Conservation (phyloP, 345 rosid genomes). For the Geranium rotundifolium region DNA sequence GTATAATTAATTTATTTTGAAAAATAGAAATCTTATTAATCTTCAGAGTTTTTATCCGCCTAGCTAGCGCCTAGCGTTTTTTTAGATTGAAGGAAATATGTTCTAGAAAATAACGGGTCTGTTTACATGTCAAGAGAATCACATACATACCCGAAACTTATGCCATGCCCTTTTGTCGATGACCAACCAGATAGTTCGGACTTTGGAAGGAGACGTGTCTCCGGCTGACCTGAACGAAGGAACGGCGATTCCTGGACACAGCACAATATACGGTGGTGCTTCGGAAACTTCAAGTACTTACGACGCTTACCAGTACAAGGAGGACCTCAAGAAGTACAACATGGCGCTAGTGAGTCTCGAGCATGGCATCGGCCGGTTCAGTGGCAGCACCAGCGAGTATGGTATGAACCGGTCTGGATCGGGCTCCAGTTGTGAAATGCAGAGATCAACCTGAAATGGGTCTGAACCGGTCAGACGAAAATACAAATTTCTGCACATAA, state of each 20-base stretch:
- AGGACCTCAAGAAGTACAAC: conserved; percentile 23
- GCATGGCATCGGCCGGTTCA: conserved; percentile 19
- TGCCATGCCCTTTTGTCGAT: not conserved
- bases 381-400: conserved; percentile 44
- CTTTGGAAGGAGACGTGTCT: conserved; percentile 52
- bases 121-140: not conserved
- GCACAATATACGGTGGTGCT: conserved; percentile 17
- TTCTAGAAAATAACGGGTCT: no score
- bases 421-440: conserved; percentile 11
- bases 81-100: no score
- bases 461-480: no score
- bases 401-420: conserved; percentile 47
- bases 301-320: no score
- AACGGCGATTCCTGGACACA: conserved; percentile 16
- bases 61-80: no score
- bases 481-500: no score
- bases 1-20: no score
- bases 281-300: conserved; percentile 15
- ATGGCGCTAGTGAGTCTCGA: conserved; percentile 25
- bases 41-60: no score
- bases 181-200: conserved; percentile 43
- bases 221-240: conserved; percentile 36
- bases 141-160: not conserved
- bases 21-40: no score
- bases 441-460: no score